Base-by-base conservation (phyloP, 1,139 yeast species). In the Candida sojae region DNA sequence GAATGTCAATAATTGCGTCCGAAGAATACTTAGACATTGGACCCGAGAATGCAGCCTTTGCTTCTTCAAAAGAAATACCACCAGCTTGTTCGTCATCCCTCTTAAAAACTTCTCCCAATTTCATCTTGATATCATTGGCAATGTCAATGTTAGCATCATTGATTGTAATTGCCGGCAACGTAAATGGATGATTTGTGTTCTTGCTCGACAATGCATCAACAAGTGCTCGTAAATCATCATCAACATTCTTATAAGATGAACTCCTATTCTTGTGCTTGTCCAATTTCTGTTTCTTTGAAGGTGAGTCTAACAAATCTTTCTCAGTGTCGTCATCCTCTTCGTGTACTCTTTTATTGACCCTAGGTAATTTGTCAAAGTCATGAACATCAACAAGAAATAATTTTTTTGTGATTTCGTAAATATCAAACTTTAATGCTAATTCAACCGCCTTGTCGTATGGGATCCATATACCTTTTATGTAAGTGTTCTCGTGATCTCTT, bases 51-150 rank as follows among this genome's bases (percentile, higher is more conserved):
- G 57, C 63, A 0, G 58, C 49, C 30, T 66, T 64, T 33, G 75
- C 69, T 3, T 71, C 73, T 8, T 67, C 67, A 21, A 66, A 64
- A 0, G 76, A 61, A 21, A 75, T 70, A 26, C 52, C 51, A 2
- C 67, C 56, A 9, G 41, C 21, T 1, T 71, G 59, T 2, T 70
- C 60, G 12, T 67, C 70, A 31, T 77, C 78, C 26, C 66, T 66
- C 37, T 82, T 80, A 48, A 84, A 66, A 51, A 84, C 55, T 41
- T 66, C 68, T 23, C 68, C 56, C 75, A 48, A 85, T 68, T 58
- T 83, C 74, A 40, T 83, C 79, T 62, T 79, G 30, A 84, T 66
- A 36, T 81, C 86, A 44, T 83, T 76, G 1, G 86, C 75, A 12
- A 63, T 43, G 9, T 64, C 68, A 2, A 53, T 44, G 39, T 67